These are phyloP conservation scores for Claviceps capensis DNA, from an alignment of 2,329 filamentous ascomycete species.

Conservation along the genomic window DNA sequence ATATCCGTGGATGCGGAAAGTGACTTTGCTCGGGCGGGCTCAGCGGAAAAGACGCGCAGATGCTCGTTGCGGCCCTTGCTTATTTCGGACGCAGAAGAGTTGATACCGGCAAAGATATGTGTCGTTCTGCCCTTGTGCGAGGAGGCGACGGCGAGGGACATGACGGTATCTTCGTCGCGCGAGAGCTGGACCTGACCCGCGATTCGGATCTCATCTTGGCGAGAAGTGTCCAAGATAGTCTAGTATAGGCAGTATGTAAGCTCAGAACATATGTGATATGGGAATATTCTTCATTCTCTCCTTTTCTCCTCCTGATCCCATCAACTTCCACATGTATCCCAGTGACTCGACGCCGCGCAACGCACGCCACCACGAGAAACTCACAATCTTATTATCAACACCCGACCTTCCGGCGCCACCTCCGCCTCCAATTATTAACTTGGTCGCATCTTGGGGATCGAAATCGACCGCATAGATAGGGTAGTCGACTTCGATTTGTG, in stretches of 20 bases:
- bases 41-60: slow-evolving; percentile 60
- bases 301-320: not conserved
- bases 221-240: slow-evolving; percentile 60
- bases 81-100: slow-evolving; percentile 61
- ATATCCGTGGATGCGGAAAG: slow-evolving; percentile 14
- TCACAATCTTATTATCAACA: slow-evolving; percentile 75
- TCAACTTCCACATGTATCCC: not conserved
- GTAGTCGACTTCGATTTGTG: slow-evolving; percentile 60
- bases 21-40: slow-evolving; percentile 19
- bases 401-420: slow-evolving; percentile 72
- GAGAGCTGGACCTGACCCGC: slow-evolving; percentile 64
- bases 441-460: slow-evolving; percentile 63
- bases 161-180: slow-evolving; percentile 78
- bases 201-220: slow-evolving; percentile 48
- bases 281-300: not conserved
- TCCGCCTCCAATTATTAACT: slow-evolving; percentile 72
- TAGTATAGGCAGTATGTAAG: slow-evolving; percentile 18
- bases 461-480: slow-evolving; percentile 83
- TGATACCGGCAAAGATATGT: slow-evolving; percentile 61
- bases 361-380: slow-evolving; percentile 16
- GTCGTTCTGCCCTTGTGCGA: slow-evolving; percentile 41
- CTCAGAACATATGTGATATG: not conserved
- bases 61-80: slow-evolving; percentile 70
- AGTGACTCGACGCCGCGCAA: not conserved
- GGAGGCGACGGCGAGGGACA: slow-evolving; percentile 63